These are phyloP conservation scores for Nigrograna mackinnonii DNA, from an alignment of 2,329 filamentous ascomycete species.

Conservation along the genomic window DNA sequence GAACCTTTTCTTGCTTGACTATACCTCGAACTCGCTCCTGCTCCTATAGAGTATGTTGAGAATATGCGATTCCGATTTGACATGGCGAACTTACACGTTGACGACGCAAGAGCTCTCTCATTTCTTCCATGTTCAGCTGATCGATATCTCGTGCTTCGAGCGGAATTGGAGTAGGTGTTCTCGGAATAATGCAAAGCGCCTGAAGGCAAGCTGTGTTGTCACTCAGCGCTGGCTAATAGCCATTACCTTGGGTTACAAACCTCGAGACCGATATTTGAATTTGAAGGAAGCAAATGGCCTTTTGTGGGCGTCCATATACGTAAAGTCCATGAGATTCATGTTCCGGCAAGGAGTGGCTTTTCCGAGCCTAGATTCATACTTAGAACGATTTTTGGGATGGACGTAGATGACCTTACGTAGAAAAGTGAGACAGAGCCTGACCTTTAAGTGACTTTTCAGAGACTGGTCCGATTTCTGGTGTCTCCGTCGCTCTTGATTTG, in stretches of 20 bases:
- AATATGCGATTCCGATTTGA: neutral
- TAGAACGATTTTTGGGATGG: neutral
- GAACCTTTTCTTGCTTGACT: neutral
- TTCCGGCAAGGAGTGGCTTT: neutral
- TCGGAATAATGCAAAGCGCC: conserved; percentile 22
- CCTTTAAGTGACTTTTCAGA: conserved; percentile 20
- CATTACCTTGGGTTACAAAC: conserved; percentile 4
- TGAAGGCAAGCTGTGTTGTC: conserved; percentile 13
- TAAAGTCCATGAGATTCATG: neutral
- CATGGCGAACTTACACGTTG: neutral
- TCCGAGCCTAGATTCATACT: neutral
- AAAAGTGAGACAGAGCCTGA: conserved; percentile 10
- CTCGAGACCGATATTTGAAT: conserved; percentile 23
- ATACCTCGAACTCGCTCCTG: neutral
- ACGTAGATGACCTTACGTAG: conserved; percentile 7
- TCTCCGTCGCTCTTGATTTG: conserved; percentile 9
- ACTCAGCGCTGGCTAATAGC: neutral
- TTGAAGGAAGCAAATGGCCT: conserved; percentile 16
- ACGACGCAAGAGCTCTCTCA: neutral
- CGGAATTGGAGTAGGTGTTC: conserved; percentile 15
- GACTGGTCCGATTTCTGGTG: conserved; percentile 17
- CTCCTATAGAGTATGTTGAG: neutral
- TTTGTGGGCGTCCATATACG: neutral
- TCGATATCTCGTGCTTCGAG: neutral
- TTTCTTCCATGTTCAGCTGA: neutral